phyloP scores from a whole-genome alignment of 108 stramenopile genomes.

The Aurantiochytrium sp. region DNA sequence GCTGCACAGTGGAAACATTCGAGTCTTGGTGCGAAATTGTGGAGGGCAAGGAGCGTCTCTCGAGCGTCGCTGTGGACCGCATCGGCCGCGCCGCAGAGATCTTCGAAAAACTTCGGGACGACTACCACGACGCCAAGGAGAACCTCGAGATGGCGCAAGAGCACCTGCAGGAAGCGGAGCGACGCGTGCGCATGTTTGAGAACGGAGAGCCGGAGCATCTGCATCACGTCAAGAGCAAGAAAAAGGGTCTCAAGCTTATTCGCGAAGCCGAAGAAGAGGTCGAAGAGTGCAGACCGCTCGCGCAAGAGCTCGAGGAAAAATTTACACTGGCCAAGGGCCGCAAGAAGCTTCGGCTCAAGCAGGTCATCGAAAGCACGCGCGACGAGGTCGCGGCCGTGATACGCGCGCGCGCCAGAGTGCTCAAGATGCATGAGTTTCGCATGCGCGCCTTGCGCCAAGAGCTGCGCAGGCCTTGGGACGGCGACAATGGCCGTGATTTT shows the following conservation, averaged over 20 bases:
- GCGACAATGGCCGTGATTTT: background rate
- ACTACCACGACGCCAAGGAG: background rate
- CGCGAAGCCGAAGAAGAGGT: background rate
- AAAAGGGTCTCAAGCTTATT: background rate
- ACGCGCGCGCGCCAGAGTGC: background rate
- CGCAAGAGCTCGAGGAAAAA: background rate
- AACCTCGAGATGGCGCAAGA: background rate
- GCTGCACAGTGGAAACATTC: background rate
- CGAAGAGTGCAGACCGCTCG: background rate
- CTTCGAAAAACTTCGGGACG: background rate
- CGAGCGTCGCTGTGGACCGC: background rate
- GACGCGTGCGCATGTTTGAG: background rate
- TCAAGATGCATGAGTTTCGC: background rate
- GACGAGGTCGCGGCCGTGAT: background rate
- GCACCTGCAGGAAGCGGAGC: background rate
- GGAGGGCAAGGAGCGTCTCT: background rate
- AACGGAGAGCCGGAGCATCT: background rate
- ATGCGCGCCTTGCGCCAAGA: background rate
- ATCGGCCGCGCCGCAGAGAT: background rate
- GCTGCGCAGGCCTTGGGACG: constrained; percentile 1
- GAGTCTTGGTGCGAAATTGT: background rate
- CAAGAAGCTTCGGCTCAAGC: background rate
- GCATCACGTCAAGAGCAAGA: background rate
- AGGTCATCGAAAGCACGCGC: background rate
- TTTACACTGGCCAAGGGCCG: background rate